Percentiles rank a stretch among this genome's conserved stretches.
Conservation (phyloP, 2,329 filamentous ascomycete genomes). For the Taxawa tesnikishii region DNA sequence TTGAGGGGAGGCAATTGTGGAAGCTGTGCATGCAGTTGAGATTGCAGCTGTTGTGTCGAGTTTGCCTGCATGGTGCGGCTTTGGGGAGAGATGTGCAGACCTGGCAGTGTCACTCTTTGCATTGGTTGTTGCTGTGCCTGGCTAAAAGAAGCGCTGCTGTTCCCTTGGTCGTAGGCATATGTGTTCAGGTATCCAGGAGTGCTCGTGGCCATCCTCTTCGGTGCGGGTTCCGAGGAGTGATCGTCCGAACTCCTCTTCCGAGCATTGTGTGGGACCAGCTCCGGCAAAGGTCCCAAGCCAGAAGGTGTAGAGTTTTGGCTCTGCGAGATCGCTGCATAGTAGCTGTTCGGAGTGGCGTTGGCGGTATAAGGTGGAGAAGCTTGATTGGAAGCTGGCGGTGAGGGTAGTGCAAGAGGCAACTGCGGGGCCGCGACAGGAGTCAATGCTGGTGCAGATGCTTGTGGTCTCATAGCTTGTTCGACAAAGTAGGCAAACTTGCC, state of each 20-base stretch:
- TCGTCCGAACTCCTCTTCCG: conserved; percentile 50
- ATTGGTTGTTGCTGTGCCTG: conserved; percentile 1
- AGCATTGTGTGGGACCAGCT: conserved; percentile 17
- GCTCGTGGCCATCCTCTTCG: conserved; percentile 35
- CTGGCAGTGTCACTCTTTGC: conserved; percentile 54
- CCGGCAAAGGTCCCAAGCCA: conserved; percentile 29
- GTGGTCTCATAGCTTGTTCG: conserved; percentile 47
- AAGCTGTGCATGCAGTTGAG: conserved; percentile 30
- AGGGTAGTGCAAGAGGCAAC: conserved; percentile 39
- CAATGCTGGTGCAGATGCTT: conserved; percentile 22
- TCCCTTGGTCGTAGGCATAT: no score
- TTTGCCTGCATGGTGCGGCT: neutral
- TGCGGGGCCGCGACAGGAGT: conserved; percentile 32
- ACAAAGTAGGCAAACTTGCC: conserved; percentile 75
- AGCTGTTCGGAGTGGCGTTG: conserved; percentile 9
- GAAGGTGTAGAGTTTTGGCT: conserved; percentile 30
- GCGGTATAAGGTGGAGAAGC: conserved; percentile 35
- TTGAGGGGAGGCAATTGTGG: conserved; percentile 50
- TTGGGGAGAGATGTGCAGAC: conserved; percentile 52
- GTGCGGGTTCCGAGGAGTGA: conserved; percentile 39
- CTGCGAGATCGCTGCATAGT: conserved; percentile 24
- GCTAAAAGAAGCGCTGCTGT: no score
- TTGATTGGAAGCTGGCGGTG: conserved; percentile 37
- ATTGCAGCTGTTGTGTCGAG: conserved; percentile 25
- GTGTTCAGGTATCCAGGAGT: no score